Percentiles rank a stretch among this genome's conserved stretches.
Evolutionary conservation across 495 filamentous ascomycete genomes (phyloP).

Genomic region (Neurospora sp.): DNA sequence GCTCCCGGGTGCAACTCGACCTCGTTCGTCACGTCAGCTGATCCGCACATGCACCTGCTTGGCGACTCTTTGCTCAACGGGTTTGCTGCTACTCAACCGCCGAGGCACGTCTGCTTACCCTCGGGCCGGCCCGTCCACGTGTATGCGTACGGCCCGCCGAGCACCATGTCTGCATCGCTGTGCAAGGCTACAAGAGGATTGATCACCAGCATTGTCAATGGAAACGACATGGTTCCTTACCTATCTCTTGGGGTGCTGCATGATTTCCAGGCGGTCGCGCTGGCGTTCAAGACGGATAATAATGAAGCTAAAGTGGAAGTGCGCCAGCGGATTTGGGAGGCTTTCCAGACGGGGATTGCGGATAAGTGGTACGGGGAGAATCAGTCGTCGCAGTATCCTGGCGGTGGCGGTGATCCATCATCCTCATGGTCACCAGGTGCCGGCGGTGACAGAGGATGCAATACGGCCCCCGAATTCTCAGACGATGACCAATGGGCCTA

Average conservation of each 20-base stretch:
- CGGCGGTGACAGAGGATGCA: not conserved
- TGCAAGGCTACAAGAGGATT: slow-evolving; percentile 62
- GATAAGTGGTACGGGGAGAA: slow-evolving; percentile 34
- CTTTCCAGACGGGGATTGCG: slow-evolving; percentile 38
- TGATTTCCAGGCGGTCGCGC: slow-evolving; percentile 60
- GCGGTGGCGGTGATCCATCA: not conserved
- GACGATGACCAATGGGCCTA: slow-evolving; percentile 65
- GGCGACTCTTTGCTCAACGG: slow-evolving; percentile 6
- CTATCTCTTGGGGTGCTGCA: slow-evolving; percentile 66
- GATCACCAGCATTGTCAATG: slow-evolving; percentile 65
- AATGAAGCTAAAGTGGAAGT: slow-evolving; percentile 55
- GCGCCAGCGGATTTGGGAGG: slow-evolving; percentile 53
- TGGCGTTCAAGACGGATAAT: slow-evolving; percentile 63
- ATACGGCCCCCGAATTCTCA: slow-evolving; percentile 3
- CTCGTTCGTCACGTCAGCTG: slow-evolving; percentile 37
- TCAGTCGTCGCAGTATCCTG: slow-evolving; percentile 1
- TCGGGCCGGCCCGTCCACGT: slow-evolving; percentile 62
- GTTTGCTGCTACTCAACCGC: slow-evolving; percentile 6
- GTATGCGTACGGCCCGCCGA: slow-evolving; percentile 69
- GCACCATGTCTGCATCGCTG: slow-evolving; percentile 62
- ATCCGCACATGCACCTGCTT: slow-evolving; percentile 34
- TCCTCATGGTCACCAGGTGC: not conserved
- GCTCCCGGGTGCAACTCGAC: slow-evolving; percentile 19
- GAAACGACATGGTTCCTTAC: slow-evolving; percentile 61
- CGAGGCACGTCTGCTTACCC: slow-evolving; percentile 42